Base-by-base conservation (phyloP, 2,329 filamentous ascomycete genomes). In the Trichoderma sp. region DNA sequence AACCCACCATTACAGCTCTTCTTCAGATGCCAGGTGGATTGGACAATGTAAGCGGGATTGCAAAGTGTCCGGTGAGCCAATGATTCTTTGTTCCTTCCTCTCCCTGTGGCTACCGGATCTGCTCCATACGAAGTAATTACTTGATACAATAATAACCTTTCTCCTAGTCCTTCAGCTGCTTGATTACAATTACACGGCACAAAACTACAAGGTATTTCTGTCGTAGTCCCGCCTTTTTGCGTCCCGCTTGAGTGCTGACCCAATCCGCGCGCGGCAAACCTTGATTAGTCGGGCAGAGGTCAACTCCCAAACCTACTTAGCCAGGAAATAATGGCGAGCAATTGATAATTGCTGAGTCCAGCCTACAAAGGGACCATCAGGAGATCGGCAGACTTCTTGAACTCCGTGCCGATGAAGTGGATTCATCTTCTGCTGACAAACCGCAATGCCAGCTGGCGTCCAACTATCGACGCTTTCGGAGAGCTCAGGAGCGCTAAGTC, bases 211-310 rank as follows among this genome's bases (percentile, higher is more conserved):
- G 50, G 50, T 56, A 56, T 56, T 24, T 56, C 50, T 21, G 50
- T 56, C 50, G 50, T 24, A 21, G 50, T 53, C 50, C 50, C 45
- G 45, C 45, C 12, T 53, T n/a, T 53, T 53, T 53, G 9, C n/a
- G 45, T 53, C 9, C 45, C 50, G 50, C 56, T 45, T 50, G 45
- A 45, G 41, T 73, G 60, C 69, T 73, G 63, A 73, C 60, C 41
- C 60, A 65, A 50, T 65, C 69, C 69, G 69, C 69, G 69, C 59
- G 69, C 69, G 69, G 41, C 21, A 64, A 38, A 24, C 7, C 35
- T 33, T 33, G 33, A 71, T 71, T 45, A 62, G 68, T 71, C 56
- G 68, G 45, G n/a, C 56, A 71, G 31, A 71, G 24, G 59, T 60
- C 18, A 60, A 45, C 12, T n/a, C 33, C 24, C 35, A 29, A n/a